A percentile compares a stretch with the other conserved stretches of the same genome.
Evolutionary conservation across 2,329 filamentous ascomycete species (phyloP).

Genomic region (Colletotrichum sp.): DNA sequence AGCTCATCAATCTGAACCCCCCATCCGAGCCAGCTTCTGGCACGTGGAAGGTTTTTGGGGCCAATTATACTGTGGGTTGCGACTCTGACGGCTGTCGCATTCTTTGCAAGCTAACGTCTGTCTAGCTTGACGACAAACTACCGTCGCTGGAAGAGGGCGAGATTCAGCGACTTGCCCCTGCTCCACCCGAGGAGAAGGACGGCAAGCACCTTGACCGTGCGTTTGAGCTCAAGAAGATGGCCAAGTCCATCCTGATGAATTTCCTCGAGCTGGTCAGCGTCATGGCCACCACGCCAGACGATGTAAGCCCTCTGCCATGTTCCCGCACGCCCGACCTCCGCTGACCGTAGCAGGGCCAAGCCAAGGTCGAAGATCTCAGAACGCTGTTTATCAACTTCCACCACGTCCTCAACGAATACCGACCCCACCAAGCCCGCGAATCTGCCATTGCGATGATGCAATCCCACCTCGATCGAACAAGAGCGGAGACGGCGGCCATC

Average conservation of each 20-base stretch:
- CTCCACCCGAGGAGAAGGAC: constrained; percentile 47
- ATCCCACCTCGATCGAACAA: constrained; percentile 75
- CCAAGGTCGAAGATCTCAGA: constrained; percentile 79
- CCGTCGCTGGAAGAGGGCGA: constrained; percentile 72
- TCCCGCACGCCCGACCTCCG: neutral
- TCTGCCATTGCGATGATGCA: constrained; percentile 89
- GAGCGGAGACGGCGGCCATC: constrained; percentile 74
- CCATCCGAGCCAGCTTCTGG: constrained; percentile 75
- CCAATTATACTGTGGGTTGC: constrained; percentile 52
- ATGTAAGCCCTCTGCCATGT: constrained; percentile 35
- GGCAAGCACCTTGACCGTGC: constrained; percentile 66
- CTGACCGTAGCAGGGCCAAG: constrained; percentile 52
- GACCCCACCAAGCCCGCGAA: constrained; percentile 90
- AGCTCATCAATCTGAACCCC: constrained; percentile 80
- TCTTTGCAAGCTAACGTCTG: neutral
- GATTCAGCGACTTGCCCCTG: constrained; percentile 56
- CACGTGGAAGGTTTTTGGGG: constrained; percentile 78
- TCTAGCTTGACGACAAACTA: constrained; percentile 63
- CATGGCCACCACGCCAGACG: constrained; percentile 68
- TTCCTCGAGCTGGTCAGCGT: constrained; percentile 85
- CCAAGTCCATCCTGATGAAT: constrained; percentile 85
- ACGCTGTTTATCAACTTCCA: constrained; percentile 91
- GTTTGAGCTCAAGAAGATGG: constrained; percentile 75
- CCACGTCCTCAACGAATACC: constrained; percentile 91
- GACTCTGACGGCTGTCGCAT: neutral